A percentile compares a stretch with the other conserved stretches of the same genome.
phyloP scores from a whole-genome alignment of 495 filamentous ascomycete genomes.

The Pyrenula massariospora region DNA sequence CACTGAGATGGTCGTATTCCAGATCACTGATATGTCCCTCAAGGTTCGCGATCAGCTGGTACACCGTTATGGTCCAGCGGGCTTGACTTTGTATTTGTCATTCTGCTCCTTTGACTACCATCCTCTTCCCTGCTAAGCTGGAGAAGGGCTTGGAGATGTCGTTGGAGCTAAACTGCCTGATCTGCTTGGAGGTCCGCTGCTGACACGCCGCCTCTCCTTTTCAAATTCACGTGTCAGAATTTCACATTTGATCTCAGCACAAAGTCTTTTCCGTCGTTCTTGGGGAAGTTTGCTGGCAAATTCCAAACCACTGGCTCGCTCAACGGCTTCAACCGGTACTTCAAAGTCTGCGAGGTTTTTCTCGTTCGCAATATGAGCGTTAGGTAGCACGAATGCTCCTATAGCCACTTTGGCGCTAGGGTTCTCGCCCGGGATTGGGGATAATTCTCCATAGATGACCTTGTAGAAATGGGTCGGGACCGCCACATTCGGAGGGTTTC shows the following conservation, averaged over 20 bases:
- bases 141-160: too few relatives aligned
- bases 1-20: too few relatives aligned
- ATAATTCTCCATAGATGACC: constrained; percentile 90
- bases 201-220: constrained; percentile 8
- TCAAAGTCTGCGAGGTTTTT: constrained; percentile 82
- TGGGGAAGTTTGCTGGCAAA: constrained; percentile 71
- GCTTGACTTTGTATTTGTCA: too few relatives aligned
- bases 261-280: constrained; percentile 64
- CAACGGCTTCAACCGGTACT: constrained; percentile 83
- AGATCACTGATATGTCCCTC: too few relatives aligned
- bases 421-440: constrained; percentile 28
- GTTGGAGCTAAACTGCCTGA: not conserved
- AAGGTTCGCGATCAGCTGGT: too few relatives aligned
- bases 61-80: too few relatives aligned
- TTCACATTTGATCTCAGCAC: constrained; percentile 71
- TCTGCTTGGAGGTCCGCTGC: not conserved
- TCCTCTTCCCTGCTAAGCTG: not conserved
- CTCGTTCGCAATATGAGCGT: constrained; percentile 77
- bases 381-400: constrained; percentile 91
- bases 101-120: not conserved
- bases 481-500: constrained; percentile 82
- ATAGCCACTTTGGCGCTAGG: constrained; percentile 64
- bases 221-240: constrained; percentile 70
- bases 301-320: constrained; percentile 82
- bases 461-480: constrained; percentile 99